Evolutionary conservation across 495 filamentous ascomycete species (phyloP), one percentile per base, ranked within the genome.

Genomic region (Penicillium herquei): DNA sequence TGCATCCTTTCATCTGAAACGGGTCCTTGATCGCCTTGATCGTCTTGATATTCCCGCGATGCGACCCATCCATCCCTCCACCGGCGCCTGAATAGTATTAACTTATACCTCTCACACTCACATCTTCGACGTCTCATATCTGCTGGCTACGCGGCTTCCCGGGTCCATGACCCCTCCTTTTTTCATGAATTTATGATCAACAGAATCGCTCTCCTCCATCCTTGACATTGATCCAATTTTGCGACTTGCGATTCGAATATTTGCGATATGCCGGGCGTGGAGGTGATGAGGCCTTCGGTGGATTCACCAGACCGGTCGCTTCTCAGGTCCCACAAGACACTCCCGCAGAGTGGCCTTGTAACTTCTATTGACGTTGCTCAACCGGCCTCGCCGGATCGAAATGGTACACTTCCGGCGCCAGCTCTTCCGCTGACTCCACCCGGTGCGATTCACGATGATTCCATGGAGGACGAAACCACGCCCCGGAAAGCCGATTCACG

Each of bases 311-410:
- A 69, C 32, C 68, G 64, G 41, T 64, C 70, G 33, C 68, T 72
- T 37, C 59, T 77, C 55, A 78, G 68, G 69, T 66, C 75, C 55
- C 78, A 79, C 68, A 79, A 79, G 62, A 49, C 70, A 17, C 71
- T 80, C 31, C 77, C 75, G 34, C 67, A 73, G 55, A 70, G 62
- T 53, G 61, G 65, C 57, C 56, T 71, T 57, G 49, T 62, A 33
- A 51, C 60, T 32, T 59, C 61, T 42, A 44, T 60, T 17, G 66
- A 69, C 40, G 40, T 63, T 49, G 47, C 61, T 55, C 66, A 70
- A 56, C 61, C 64, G 51, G 63, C 49, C 47, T 64, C 64, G 7
- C 54, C 55, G 55, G 63, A 62, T 55, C 64, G 57, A 21, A 59
- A 64, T 62, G 58, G 55, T 33, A 56, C 55, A 44, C 41, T 66